A percentile compares a stretch with the other conserved stretches of the same genome.
Evolutionary conservation across 345 rosid genomes (phyloP).

Genomic region (Brassica napus): Da-Ae NC_063441.1:10560501-10561000

Average conservation of each 20-base stretch:
- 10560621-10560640: neutral
- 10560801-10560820: neutral
- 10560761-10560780: no score
- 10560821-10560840: neutral
- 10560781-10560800: neutral
- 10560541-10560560: no score
- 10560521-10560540: no score
- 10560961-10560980: slow-evolving; percentile 65
- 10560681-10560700: neutral
- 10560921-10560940: slow-evolving; percentile 62
- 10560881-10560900: slow-evolving; percentile 70
- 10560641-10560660: neutral
- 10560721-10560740: no score
- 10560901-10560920: slow-evolving; percentile 53
- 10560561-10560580: no score
- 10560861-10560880: slow-evolving; percentile 18
- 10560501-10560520: no score
- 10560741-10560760: no score
- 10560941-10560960: slow-evolving; percentile 68
- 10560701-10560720: neutral
- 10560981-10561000: slow-evolving; percentile 58
- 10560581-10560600: no score
- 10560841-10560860: neutral
- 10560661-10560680: neutral
- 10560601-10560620: no score